Conservation (phyloP, 1,284 basidiomycete species). For the Schizophyllum amplum region DNA sequence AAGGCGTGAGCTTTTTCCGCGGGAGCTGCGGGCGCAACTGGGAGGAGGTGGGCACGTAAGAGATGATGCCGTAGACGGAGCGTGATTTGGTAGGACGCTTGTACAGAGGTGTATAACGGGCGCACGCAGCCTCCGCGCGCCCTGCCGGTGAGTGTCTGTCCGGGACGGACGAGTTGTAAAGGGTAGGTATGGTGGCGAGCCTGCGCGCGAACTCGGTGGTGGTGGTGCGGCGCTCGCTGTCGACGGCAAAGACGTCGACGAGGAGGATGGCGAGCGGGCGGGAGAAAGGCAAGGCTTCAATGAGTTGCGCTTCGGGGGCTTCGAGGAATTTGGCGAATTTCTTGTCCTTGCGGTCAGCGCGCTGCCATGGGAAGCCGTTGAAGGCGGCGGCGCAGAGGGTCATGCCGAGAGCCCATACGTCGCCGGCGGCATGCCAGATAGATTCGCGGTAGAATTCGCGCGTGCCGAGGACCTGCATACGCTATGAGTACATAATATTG, state of each 20-base stretch:
- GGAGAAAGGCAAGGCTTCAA: constrained; percentile 11
- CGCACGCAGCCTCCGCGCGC: neutral
- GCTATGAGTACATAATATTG: neutral
- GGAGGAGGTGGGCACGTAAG: too few relatives aligned
- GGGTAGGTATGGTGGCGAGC: neutral
- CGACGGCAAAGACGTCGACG: neutral
- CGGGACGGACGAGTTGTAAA: neutral
- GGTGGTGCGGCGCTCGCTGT: neutral
- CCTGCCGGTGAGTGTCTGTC: neutral
- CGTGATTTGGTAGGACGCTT: neutral
- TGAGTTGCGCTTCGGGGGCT: constrained; percentile 43
- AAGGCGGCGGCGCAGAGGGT: constrained; percentile 64
- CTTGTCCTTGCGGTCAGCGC: constrained; percentile 48
- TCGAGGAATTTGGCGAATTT: constrained; percentile 50
- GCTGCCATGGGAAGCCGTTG: constrained; percentile 66
- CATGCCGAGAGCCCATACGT: constrained; percentile 75
- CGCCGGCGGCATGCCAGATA: constrained; percentile 29
- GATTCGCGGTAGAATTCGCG: neutral
- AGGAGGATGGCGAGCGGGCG: neutral
- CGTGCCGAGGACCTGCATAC: constrained; percentile 4
- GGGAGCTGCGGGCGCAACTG: too few relatives aligned
- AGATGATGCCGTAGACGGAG: too few relatives aligned
- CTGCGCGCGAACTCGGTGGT: neutral
- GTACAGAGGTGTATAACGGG: neutral
- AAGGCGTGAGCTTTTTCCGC: too few relatives aligned